Evolutionary conservation across 2,329 filamentous ascomycete species (phyloP).

Genomic region (Pyrenophora seminiperda): DNA sequence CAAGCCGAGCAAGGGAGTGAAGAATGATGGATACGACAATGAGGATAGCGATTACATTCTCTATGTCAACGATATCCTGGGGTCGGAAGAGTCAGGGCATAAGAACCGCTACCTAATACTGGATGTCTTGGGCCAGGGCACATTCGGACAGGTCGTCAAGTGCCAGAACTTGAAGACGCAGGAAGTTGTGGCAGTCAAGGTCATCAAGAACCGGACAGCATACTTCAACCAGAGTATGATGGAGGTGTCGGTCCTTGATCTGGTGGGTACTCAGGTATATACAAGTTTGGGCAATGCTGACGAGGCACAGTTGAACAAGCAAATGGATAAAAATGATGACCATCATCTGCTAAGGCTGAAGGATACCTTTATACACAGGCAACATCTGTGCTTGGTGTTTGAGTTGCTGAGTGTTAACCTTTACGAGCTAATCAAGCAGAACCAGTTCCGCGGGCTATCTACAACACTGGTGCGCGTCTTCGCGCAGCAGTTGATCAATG

Average conservation of each 20-base stretch:
- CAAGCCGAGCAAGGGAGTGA: slow-evolving; percentile 96
- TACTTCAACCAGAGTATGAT: slow-evolving; percentile 99
- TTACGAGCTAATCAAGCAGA: slow-evolving; percentile 99
- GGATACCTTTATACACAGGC: slow-evolving; percentile 96
- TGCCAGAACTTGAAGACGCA: slow-evolving; percentile 98
- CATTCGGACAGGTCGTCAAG: slow-evolving; percentile 98
- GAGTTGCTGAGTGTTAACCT: slow-evolving; percentile 96
- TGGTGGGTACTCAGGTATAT: slow-evolving; percentile 63
- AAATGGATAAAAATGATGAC: slow-evolving; percentile 98
- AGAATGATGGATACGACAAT: slow-evolving; percentile 99
- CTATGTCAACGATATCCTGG: slow-evolving; percentile 97
- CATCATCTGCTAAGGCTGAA: slow-evolving; percentile 93
- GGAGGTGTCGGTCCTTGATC: slow-evolving; percentile 95
- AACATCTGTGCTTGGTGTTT: slow-evolving; percentile 95
- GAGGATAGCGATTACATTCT: slow-evolving; percentile 99
- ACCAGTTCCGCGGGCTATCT: slow-evolving; percentile 95
- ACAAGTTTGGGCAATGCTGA: slow-evolving; percentile 18
- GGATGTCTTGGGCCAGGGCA: slow-evolving; percentile 95
- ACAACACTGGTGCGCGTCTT: slow-evolving; percentile 97
- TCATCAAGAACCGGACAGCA: slow-evolving; percentile 97
- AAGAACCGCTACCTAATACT: slow-evolving; percentile 99
- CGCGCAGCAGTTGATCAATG: slow-evolving; percentile 93
- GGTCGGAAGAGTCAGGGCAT: slow-evolving; percentile 96
- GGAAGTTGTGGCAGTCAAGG: slow-evolving; percentile 97
- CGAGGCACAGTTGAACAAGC: slow-evolving; percentile 78